Conservation (phyloP, 2,329 filamentous ascomycete species). For the Fusarium napiforme region DNA sequence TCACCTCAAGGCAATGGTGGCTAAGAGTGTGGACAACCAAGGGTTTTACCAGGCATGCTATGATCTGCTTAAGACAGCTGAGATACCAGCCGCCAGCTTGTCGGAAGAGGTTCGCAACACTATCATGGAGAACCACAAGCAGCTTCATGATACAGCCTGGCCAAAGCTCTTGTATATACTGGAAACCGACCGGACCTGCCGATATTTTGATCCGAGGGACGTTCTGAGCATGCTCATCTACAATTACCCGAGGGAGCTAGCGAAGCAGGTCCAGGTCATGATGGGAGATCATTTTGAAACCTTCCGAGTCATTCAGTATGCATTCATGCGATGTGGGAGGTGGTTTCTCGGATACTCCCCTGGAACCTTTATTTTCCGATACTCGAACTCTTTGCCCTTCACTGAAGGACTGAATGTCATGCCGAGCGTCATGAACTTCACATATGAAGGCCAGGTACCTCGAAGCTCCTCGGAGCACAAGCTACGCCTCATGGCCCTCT, state of each 20-base stretch:
- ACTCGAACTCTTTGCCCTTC: neutral
- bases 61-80: neutral
- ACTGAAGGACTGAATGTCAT: neutral
- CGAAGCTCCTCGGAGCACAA: neutral
- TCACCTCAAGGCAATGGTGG: neutral
- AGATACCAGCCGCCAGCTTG: neutral
- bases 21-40: neutral
- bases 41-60: neutral
- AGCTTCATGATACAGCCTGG: neutral
- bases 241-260: neutral
- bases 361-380: constrained; percentile 44
- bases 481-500: neutral
- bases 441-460: constrained; percentile 17
- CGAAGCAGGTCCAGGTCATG: neutral
- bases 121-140: neutral
- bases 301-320: neutral
- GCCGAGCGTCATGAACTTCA: neutral
- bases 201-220: neutral
- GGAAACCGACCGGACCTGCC: neutral
- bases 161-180: neutral
- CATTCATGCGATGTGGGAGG: neutral
- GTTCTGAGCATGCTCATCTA: neutral
- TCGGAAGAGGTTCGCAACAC: neutral
- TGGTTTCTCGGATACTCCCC: neutral
- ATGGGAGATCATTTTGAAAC: neutral